A percentile compares a stretch with the other conserved stretches of the same genome.
Conservation (phyloP, 2,329 filamentous ascomycete species). For the Pezicula neosporulosa region DNA sequence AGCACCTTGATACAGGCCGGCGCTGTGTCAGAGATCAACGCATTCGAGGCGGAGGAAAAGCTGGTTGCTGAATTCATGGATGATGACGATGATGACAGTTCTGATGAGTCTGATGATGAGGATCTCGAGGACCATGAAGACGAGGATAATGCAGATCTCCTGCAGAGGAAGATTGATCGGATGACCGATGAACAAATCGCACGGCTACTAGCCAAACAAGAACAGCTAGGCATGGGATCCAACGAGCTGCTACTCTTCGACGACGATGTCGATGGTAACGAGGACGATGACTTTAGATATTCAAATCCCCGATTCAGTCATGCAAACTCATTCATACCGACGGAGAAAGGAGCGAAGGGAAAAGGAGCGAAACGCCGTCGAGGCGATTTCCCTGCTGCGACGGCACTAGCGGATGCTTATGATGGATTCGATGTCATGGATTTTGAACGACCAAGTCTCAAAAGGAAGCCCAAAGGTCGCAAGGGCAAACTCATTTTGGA, state of each 20-base stretch:
- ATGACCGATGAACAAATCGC: slow-evolving; percentile 65
- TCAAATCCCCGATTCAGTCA: neutral
- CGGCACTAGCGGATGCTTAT: slow-evolving; percentile 46
- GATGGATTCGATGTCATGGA: slow-evolving; percentile 85
- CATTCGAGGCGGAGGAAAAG: slow-evolving; percentile 30
- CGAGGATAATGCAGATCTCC: slow-evolving; percentile 35
- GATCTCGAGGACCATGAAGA: slow-evolving; percentile 32
- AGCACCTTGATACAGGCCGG: slow-evolving; percentile 28
- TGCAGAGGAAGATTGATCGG: slow-evolving; percentile 27
- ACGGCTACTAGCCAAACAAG: slow-evolving; percentile 55
- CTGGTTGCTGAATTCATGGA: slow-evolving; percentile 22
- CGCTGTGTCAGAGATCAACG: slow-evolving; percentile 26
- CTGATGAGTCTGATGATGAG: slow-evolving; percentile 24
- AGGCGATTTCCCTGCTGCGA: slow-evolving; percentile 48
- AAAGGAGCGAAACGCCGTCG: slow-evolving; percentile 21
- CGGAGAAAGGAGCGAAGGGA: slow-evolving; percentile 17
- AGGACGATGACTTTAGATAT: slow-evolving; percentile 21
- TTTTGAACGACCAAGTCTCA: slow-evolving; percentile 67
- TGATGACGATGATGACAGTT: slow-evolving; percentile 20
- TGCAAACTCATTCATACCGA: neutral
- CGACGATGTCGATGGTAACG: slow-evolving; percentile 31
- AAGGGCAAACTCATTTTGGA: slow-evolving; percentile 48
- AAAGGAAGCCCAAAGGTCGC: slow-evolving; percentile 59
- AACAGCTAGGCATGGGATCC: slow-evolving; percentile 58
- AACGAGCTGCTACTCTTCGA: slow-evolving; percentile 57